phyloP scores from a whole-genome alignment of 1,284 basidiomycete species.

The Amylostereum areolatum region DNA sequence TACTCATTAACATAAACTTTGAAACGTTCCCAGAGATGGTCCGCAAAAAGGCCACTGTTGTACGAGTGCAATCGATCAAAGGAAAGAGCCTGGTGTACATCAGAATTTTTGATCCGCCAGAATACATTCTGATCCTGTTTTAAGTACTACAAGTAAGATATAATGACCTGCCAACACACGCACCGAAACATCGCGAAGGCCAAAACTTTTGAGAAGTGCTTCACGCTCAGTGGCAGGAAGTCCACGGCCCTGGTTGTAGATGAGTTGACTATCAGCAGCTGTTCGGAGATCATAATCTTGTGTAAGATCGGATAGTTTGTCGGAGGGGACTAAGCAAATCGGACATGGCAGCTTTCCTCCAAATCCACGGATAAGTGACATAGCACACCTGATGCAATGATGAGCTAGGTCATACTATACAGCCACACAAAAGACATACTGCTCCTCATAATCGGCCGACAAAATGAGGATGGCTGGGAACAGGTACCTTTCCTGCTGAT shows the following conservation, averaged over 20 bases:
- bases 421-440: conserved; percentile 10
- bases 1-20: conserved; percentile 12
- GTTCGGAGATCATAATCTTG: background rate
- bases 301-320: conserved; percentile 1
- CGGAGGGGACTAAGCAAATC: conserved; percentile 11
- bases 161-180: too few species aligned
- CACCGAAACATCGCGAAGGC: conserved; percentile 26
- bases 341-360: conserved; percentile 10
- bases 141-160: too few species aligned
- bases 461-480: conserved; percentile 14
- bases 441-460: conserved; percentile 16
- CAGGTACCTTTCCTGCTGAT: background rate
- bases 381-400: conserved; percentile 7
- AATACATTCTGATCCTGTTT: conserved; percentile 34
- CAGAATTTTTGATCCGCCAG: conserved; percentile 20
- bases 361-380: conserved; percentile 9
- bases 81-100: conserved; percentile 25
- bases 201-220: conserved; percentile 7
- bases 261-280: too few species aligned
- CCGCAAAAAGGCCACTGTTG: too few species aligned
- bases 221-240: too few species aligned
- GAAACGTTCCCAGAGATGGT: conserved; percentile 22
- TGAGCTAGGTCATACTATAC: background rate
- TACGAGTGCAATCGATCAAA: conserved; percentile 33
- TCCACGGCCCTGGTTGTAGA: too few species aligned